Percentiles rank a stretch among this genome's conserved stretches.
Conservation (phyloP, 2,329 filamentous ascomycete species). For the Aspergillus intermedius region DNA sequence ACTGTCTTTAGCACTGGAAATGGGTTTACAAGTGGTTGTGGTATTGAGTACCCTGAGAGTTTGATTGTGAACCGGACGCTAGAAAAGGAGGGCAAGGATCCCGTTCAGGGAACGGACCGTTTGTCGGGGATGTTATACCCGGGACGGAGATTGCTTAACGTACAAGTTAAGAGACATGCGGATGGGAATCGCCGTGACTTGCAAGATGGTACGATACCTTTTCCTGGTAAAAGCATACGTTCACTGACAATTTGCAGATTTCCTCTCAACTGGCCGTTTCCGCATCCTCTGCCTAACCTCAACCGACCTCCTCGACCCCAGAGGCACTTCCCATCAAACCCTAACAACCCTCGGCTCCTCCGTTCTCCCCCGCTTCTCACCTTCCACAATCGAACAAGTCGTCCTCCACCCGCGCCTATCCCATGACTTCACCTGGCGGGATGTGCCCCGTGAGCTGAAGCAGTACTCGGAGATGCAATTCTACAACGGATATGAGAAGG, state of each 20-base stretch:
- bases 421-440: constrained; percentile 27
- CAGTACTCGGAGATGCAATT: constrained; percentile 30
- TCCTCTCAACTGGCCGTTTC: constrained; percentile 32
- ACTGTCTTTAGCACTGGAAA: constrained; percentile 32
- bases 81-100: constrained; percentile 11
- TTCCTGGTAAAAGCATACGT: not conserved
- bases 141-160: constrained; percentile 30
- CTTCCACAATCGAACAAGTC: constrained; percentile 26
- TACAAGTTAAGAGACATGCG: constrained; percentile 29
- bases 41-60: constrained; percentile 32
- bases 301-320: constrained; percentile 25
- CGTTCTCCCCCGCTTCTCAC: constrained; percentile 21
- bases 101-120: constrained; percentile 27
- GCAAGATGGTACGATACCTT: constrained; percentile 24
- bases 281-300: constrained; percentile 31
- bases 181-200: constrained; percentile 30
- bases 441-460: constrained; percentile 26
- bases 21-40: constrained; percentile 35
- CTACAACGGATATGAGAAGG: constrained; percentile 26
- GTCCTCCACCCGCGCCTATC: constrained; percentile 27
- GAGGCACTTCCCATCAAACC: constrained; percentile 20
- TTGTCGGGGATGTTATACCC: constrained; percentile 28
- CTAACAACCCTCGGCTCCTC: constrained; percentile 15
- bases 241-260: constrained; percentile 16
- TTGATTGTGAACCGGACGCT: constrained; percentile 18